Evolutionary conservation across 768 basidiomycete genomes (phyloP).

Genomic region (Tylopilus intermedius): DNA sequence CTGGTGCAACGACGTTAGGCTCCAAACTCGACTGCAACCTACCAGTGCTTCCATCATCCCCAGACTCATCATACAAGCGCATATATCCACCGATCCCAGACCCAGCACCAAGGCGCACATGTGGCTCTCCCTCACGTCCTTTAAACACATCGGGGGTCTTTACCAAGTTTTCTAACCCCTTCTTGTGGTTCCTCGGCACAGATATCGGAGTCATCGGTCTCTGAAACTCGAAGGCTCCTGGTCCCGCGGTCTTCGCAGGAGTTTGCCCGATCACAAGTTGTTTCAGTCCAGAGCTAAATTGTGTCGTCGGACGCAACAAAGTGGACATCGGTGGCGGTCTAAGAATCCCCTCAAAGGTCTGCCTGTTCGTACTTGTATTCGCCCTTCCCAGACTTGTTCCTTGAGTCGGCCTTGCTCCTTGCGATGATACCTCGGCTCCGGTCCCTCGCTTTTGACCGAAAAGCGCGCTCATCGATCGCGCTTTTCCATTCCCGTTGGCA

Average conservation of each 20-base stretch:
- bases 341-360: slow-evolving; percentile 23
- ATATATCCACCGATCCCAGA: slow-evolving; percentile 22
- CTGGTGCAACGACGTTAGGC: slow-evolving; percentile 14
- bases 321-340: slow-evolving; percentile 24
- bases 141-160: slow-evolving; percentile 6
- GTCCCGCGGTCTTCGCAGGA: slow-evolving; percentile 12
- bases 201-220: slow-evolving; percentile 19
- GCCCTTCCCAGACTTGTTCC: slow-evolving; percentile 6
- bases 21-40: slow-evolving; percentile 2
- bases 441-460: slow-evolving; percentile 17
- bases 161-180: slow-evolving; percentile 1
- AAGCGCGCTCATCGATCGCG: slow-evolving; percentile 20
- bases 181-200: slow-evolving; percentile 12
- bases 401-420: neutral
- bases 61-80: slow-evolving; percentile 14
- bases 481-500: slow-evolving; percentile 10
- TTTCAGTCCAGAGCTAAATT: slow-evolving; percentile 1
- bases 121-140: slow-evolving; percentile 5
- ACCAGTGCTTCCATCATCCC: neutral
- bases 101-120: neutral
- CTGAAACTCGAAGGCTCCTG: slow-evolving; percentile 11
- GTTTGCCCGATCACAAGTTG: slow-evolving; percentile 14
- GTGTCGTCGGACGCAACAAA: slow-evolving; percentile 17
- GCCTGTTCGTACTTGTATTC: slow-evolving; percentile 5
- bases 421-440: neutral